phyloP scores from a whole-genome alignment of 345 rosid species.

The Citrus sp. region DNA sequence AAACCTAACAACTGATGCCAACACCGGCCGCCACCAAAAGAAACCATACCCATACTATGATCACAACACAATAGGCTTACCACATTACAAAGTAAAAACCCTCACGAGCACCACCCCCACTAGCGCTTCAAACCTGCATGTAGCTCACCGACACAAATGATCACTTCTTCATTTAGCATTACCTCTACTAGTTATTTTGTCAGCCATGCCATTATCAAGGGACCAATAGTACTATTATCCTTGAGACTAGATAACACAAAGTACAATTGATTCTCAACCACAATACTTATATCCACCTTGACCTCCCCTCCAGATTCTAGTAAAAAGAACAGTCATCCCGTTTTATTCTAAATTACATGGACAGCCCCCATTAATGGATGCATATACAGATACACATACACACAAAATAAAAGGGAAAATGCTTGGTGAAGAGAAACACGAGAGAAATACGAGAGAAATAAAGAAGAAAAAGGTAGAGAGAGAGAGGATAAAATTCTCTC shows the following conservation, averaged over 20 bases:
- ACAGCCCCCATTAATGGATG: neutral
- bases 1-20: neutral
- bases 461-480: too few species aligned
- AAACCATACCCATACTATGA: neutral
- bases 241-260: neutral
- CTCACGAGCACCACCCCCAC: neutral
- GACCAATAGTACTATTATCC: neutral
- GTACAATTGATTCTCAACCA: neutral
- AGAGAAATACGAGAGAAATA: too few species aligned
- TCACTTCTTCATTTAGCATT: neutral
- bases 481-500: too few species aligned
- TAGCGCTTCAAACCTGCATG: too few species aligned
- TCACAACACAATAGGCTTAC: neutral
- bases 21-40: neutral
- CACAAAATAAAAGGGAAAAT: too few species aligned
- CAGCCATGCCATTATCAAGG: neutral
- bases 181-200: neutral
- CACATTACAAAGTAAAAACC: neutral
- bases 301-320: neutral
- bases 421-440: too few species aligned
- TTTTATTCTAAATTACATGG: neutral
- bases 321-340: too few species aligned
- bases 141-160: too few species aligned
- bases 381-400: too few species aligned
- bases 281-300: neutral